Base-by-base conservation (phyloP, 2,329 filamentous ascomycete genomes). In the Hymenoscyphus albidus region DNA sequence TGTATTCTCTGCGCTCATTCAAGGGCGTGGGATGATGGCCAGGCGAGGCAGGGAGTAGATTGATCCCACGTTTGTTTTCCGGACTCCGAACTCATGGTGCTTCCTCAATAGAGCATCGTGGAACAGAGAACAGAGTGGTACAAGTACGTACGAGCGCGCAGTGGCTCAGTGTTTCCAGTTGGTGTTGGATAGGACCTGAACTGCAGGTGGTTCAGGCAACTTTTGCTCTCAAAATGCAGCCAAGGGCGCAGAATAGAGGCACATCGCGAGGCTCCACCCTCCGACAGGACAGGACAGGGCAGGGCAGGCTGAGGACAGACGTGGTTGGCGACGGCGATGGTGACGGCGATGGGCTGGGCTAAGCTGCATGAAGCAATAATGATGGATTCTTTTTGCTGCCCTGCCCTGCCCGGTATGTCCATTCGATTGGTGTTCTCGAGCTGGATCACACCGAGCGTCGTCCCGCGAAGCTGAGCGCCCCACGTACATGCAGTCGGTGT, bases 51-150 rank as follows among this genome's bases (percentile, higher is more conserved):
- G 18, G 9, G 22, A 54, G 48, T 54, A 27, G 48, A 54, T 27
- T 54, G 48, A 10, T 54, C 18, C 48, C 48, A 54, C 48, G 48
- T 54, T 54, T 54, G 48, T 54, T 18, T 54, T 54, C 48, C 48
- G 48, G 22, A 27, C 22, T 54, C 48, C 48, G 48, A 54, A 27
- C 48, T 12, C 48, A 54, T 22, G 1, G 48, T 35, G 48, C 10
- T 27, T 22, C 48, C 18, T 54, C 48, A 54, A 54, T 35, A 4
- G 48, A 54, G 18, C n/a, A 54, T 54, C 18, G 10, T 27, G 22
- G 48, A 18, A 27, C 18, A 22, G 48, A 22, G 18, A 18, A 12
- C n/a, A 5, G 18, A 22, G 18, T 54, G 18, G 48, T 54, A 54
- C 44, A 51, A 18, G 44, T 18, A 10, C 13, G 48, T 10, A 54